Percentiles rank a stretch among this genome's conserved stretches.
Evolutionary conservation across 495 filamentous ascomycete genomes (phyloP).

Genomic region (Geoglossum glabrum): DNA sequence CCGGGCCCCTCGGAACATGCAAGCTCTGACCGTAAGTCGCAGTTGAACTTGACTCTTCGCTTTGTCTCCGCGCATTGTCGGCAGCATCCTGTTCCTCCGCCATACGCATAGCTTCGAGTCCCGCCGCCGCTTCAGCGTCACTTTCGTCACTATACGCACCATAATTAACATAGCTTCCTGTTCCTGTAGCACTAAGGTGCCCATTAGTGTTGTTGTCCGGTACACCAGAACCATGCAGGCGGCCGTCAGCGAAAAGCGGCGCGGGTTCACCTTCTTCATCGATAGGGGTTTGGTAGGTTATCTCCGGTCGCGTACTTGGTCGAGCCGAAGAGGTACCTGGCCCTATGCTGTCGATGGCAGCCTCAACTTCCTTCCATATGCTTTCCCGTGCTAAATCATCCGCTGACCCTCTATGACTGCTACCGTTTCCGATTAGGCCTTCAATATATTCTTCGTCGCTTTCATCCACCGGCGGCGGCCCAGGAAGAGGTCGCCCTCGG

Average conservation of each 20-base stretch:
- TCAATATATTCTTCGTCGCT: slow-evolving; percentile 9
- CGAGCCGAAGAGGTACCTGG: slow-evolving; percentile 13
- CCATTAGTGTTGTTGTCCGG: slow-evolving; percentile 32
- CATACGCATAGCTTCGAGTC: slow-evolving; percentile 62
- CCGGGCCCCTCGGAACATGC: slow-evolving; percentile 23
- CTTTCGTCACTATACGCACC: slow-evolving; percentile 50
- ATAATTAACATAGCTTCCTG: slow-evolving; percentile 29
- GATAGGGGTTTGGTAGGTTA: slow-evolving; percentile 11
- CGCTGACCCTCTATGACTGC: slow-evolving; percentile 9
- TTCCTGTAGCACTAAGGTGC: slow-evolving; percentile 24
- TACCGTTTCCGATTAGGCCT: slow-evolving; percentile 9
- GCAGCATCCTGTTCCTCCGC: slow-evolving; percentile 63
- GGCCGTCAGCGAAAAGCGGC: slow-evolving; percentile 5
- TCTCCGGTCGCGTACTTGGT: slow-evolving; percentile 12
- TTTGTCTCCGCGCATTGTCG: slow-evolving; percentile 34
- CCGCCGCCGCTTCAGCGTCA: slow-evolving; percentile 78
- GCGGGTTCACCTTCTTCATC: slow-evolving; percentile 9
- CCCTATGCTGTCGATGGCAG: slow-evolving; percentile 19
- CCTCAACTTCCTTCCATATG: slow-evolving; percentile 28
- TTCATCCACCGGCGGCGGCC: slow-evolving; percentile 15
- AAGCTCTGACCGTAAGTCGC: slow-evolving; percentile 10
- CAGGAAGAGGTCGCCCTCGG: slow-evolving; percentile 39
- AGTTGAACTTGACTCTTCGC: slow-evolving; percentile 24
- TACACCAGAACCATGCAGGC: slow-evolving; percentile 18
- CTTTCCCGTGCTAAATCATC: slow-evolving; percentile 21